Evolutionary conservation across 352 stramenopile species (phyloP), one percentile per base, ranked within the genome.

Genomic region (Pythium graminicola): DNA sequence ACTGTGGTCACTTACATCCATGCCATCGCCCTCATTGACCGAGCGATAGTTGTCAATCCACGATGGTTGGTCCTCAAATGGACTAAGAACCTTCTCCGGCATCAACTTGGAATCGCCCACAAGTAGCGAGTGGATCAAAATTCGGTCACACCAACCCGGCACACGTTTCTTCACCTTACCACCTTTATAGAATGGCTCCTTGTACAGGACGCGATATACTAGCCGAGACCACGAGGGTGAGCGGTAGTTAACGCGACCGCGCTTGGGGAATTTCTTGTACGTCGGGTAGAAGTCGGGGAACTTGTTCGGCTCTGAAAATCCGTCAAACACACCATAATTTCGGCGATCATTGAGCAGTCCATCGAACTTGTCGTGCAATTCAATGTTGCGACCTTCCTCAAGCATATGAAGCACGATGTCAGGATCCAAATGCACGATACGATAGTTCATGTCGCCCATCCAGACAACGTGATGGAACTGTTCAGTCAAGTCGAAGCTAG

Each of bases 381-480:
- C 81, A 1, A 75, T 60, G 41, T 86, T 87, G 6, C 77, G 79
- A 0, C 78, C 72, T 46, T 87, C 76, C 23, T 80, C 71, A n/a
- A 94, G 63, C 75, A 94, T 85, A 45, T 86, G 71, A 24, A 90
- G 63, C 27, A 90, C 81, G 55, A 85, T 82, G 24, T 85, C 67
- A 33, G 78, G 74, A 46, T 88, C 76, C 46, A 89, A 36, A 16
- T 84, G 65, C 10, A 91, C 77, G 54, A 92, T 89, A 20, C 80
- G 77, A 60, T 94, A 94, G 64, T 93, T 93, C 64, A 94, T 75
- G 48, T 95, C 83, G 16, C 85, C 85, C 76, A 92, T 91, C 85
- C 85, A 95, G 7, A 95, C 72, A 2, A 95, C 75, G 50, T 95
- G 83, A 65, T 95, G 83, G 60, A 94, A 93, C 58, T 93, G 78